A percentile compares a stretch with the other conserved stretches of the same genome.
Evolutionary conservation across 495 filamentous ascomycete species (phyloP).

Genomic region (Penicillium coffeae): DNA sequence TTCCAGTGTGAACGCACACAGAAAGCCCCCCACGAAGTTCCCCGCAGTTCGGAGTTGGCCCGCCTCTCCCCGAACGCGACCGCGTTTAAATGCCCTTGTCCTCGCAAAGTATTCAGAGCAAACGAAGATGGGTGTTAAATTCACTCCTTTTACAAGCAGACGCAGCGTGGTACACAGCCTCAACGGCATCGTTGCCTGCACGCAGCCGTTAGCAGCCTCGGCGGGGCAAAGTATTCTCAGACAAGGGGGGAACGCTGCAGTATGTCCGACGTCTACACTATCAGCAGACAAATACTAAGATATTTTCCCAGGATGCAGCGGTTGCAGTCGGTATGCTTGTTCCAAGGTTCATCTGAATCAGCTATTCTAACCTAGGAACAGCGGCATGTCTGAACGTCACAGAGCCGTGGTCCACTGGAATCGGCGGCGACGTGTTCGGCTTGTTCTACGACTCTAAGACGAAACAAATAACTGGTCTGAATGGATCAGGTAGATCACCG

Average conservation of each 20-base stretch:
- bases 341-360: not conserved
- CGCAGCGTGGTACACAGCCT: not conserved
- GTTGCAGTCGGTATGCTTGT: not conserved
- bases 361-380: not conserved
- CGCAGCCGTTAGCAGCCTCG: not conserved
- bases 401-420: constrained; percentile 1
- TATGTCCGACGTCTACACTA: not conserved
- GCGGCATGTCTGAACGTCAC: constrained; percentile 1
- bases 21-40: no score
- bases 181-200: constrained; percentile 2
- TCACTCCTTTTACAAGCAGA: not conserved
- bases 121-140: not conserved
- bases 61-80: not conserved
- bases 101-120: no score
- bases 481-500: not conserved
- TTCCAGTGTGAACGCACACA: no score
- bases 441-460: not conserved
- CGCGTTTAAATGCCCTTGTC: no score
- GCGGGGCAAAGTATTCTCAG: constrained; percentile 1
- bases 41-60: not conserved
- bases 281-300: not conserved
- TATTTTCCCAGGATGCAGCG: not conserved
- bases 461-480: not conserved
- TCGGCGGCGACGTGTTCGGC: constrained; percentile 2
- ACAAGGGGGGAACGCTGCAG: not conserved